A percentile compares a stretch with the other conserved stretches of the same genome.
phyloP scores from a whole-genome alignment of 768 basidiomycete genomes.

The Termitomyces sp. region DNA sequence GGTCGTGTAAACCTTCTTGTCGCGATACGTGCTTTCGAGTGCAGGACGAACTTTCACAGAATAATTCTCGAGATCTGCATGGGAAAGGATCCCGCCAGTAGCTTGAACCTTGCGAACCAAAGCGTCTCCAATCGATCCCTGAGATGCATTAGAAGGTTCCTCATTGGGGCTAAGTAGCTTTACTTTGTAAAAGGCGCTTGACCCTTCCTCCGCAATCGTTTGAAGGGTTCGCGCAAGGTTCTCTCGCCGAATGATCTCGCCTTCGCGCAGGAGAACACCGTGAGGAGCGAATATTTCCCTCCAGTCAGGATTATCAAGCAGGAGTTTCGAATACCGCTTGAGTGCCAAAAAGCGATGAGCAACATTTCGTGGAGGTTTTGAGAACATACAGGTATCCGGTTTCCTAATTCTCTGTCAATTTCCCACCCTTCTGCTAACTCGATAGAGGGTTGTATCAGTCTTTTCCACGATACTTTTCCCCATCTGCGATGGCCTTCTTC shows the following conservation, averaged over 20 bases:
- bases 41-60: constrained; percentile 65
- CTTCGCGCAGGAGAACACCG: constrained; percentile 65
- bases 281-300: constrained; percentile 74
- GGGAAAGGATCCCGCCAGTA: constrained; percentile 77
- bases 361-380: not conserved
- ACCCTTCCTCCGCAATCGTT: constrained; percentile 68
- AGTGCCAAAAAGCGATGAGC: not conserved
- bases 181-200: constrained; percentile 80
- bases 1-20: constrained; percentile 77
- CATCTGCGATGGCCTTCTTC: constrained; percentile 79
- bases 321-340: constrained; percentile 45
- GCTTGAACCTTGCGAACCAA: constrained; percentile 63
- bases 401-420: constrained; percentile 72
- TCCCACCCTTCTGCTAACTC: constrained; percentile 75
- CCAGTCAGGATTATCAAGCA: constrained; percentile 73
- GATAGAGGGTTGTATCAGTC: constrained; percentile 70
- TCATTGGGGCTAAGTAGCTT: constrained; percentile 5
- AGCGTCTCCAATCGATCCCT: constrained; percentile 81
- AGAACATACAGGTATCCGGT: constrained; percentile 59
- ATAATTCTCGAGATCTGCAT: constrained; percentile 71
- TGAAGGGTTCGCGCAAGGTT: constrained; percentile 77
- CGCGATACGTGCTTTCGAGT: constrained; percentile 70
- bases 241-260: constrained; percentile 65
- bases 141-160: constrained; percentile 8
- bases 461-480: constrained; percentile 76